Conservation (phyloP, 169 alveolate genomes). For the Cryptosporidium parvum region DNA sequence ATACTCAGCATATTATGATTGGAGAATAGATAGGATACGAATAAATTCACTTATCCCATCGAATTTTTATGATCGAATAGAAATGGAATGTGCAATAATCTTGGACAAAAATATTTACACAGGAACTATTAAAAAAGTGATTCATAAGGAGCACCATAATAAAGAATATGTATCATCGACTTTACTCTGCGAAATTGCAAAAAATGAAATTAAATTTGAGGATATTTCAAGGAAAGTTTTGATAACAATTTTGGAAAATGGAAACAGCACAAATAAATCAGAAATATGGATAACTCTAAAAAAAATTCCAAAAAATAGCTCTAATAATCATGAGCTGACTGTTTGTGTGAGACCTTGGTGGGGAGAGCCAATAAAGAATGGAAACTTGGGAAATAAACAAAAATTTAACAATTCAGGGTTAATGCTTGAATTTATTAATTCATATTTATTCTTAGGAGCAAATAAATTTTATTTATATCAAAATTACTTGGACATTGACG, state of each 20-base stretch:
- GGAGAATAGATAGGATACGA: conserved; percentile 10
- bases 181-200: conserved; percentile 2
- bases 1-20: conserved; percentile 55
- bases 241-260: not conserved
- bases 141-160: conserved; percentile 66
- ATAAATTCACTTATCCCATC: conserved; percentile 31
- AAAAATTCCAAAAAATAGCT: not conserved
- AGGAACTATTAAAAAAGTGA: conserved; percentile 5
- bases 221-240: not conserved
- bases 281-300: conserved; percentile 10
- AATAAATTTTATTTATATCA: conserved; percentile 27
- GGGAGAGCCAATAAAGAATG: conserved; percentile 53
- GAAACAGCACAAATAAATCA: not conserved
- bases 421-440: conserved; percentile 42
- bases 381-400: not conserved
- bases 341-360: conserved; percentile 75
- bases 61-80: conserved; percentile 2
- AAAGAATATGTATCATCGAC: conserved; percentile 51
- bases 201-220: not conserved
- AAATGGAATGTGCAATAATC: conserved; percentile 2
- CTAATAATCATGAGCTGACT: conserved; percentile 17
- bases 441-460: conserved; percentile 27
- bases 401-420: conserved; percentile 28
- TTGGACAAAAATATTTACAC: not conserved
- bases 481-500: conserved; percentile 33